Percentiles rank a stretch among this genome's conserved stretches.
These are phyloP conservation scores for Aureobasidium sp. DNA, from an alignment of 2,329 filamentous ascomycete species.

Conservation along the genomic window DNA sequence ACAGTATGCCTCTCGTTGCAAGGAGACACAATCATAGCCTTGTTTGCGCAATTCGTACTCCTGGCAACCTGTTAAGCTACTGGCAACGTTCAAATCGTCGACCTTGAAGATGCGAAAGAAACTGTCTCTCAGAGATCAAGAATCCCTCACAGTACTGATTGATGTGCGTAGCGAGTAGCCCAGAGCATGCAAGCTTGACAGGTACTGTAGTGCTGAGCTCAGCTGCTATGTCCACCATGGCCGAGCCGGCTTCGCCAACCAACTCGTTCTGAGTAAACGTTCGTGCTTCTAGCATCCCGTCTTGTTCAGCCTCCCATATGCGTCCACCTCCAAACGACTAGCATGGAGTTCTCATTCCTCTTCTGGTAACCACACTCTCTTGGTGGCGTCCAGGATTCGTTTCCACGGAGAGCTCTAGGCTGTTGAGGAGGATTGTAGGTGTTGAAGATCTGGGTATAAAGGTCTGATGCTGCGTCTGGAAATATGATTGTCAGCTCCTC, in stretches of 20 bases:
- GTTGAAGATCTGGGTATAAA: background rate
- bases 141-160: background rate
- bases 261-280: background rate
- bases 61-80: background rate
- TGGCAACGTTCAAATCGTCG: background rate
- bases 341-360: background rate
- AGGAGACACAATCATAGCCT: background rate
- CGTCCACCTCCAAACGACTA: background rate
- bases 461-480: background rate
- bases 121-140: background rate
- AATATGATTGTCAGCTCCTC: background rate
- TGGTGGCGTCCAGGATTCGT: background rate
- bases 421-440: background rate
- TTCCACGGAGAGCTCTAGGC: background rate
- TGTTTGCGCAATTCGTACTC: background rate
- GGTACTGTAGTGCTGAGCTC: background rate
- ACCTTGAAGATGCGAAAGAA: background rate
- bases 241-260: background rate
- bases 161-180: background rate
- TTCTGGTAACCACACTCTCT: background rate
- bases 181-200: background rate
- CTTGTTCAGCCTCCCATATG: background rate
- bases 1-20: background rate
- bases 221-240: background rate
- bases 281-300: background rate